Base-by-base conservation (phyloP, 805 yeast species). In the Pichia thaimueangensis region DNA sequence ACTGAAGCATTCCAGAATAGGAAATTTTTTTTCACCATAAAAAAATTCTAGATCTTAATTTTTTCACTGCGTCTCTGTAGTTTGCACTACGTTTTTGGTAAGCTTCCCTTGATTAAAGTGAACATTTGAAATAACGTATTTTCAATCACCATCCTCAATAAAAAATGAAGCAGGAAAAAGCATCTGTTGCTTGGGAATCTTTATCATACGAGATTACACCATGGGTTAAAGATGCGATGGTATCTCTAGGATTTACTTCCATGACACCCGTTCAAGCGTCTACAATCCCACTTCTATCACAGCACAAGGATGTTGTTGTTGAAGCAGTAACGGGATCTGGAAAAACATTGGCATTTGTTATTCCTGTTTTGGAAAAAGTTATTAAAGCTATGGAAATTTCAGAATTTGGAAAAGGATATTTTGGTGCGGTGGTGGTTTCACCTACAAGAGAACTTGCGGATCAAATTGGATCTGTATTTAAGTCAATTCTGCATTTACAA, bases 181-280 rank as follows among this genome's bases (percentile, higher is more conserved):
- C 62, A 33, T 74, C 89, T 1, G 67, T 81, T 39, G 62, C 67
- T 6, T 86, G 95, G 95, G 72, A 70, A 9, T 68, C 73, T 7
- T 56, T 82, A 28, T 56, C 71, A 15, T 71, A 67, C 38, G 60
- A 69, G 6, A 58, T 86, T 25, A 76, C 76, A 30, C 82, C 86
- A 8, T 86, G 95, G 94, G 59, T 86, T 4, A 32, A 51, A 23
- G 82, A 79, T 2, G 93, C 95, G 2, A 70, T 89, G 11, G 62
- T 67, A n/a, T 75, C 89, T 1, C 58, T 82, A 47, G 96, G 95
- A 2, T 89, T 74, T 58, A 73, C 76, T 3, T 59, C 75, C 11
- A 87, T 91, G 96, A 93, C 98, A 0, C 96, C 98, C 0, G 98
- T 93, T 0, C 98, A 93, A 59, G 97, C 98, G 0, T 78, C 97